Base-by-base conservation (phyloP, 2,329 filamentous ascomycete species). In the Ophiostoma quercus region DNA sequence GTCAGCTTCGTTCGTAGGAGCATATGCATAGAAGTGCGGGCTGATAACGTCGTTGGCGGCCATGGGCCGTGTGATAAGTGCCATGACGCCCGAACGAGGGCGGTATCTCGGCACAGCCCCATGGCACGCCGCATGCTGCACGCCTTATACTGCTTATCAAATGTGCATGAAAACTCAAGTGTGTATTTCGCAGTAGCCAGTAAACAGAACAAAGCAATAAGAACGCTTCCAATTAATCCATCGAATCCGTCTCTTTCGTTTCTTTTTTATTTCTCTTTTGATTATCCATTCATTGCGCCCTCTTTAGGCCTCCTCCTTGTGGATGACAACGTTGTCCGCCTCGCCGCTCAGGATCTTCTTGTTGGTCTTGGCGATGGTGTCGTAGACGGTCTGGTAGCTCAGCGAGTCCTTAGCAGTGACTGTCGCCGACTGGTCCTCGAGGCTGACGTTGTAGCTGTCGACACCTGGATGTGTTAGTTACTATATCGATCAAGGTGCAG, bases 301-400 rank as follows among this genome's bases (percentile, higher is more conserved):
- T 54, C 19, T 54, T n/a, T 54, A 54, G 51, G 51, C 51, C 51
- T 22, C 51, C 14, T 19, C 41, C 41, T 47, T 47, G 16, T 47
- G 41, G n/a, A 54, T 25, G 51, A 54, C 51, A 11, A 25, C 83
- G 69, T 90, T 91, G 77, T 94, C 90, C 32, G 85, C 89, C 82
- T 88, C 87, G 74, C 85, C 91, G 37, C 85, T 88, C 80, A 91
- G 96, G 78, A 97, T 89, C 77, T 90, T 90, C 87, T 97, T 97
- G 77, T 94, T 94, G 14, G 94, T 97, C 88, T 97, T 97, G 85
- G 90, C 89, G 80, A 97, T 97, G 79, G 92, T 96, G 78, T 86
- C 85, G 72, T 96, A 87, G 71, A 97, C 92, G 67, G 88, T 92
- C 74, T 92, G 88, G 83, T 94, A 97, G 71, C 86, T 83, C 73